Evolutionary conservation across 345 rosid genomes (phyloP).

Genomic region (Eucalyptus pumila): DNA sequence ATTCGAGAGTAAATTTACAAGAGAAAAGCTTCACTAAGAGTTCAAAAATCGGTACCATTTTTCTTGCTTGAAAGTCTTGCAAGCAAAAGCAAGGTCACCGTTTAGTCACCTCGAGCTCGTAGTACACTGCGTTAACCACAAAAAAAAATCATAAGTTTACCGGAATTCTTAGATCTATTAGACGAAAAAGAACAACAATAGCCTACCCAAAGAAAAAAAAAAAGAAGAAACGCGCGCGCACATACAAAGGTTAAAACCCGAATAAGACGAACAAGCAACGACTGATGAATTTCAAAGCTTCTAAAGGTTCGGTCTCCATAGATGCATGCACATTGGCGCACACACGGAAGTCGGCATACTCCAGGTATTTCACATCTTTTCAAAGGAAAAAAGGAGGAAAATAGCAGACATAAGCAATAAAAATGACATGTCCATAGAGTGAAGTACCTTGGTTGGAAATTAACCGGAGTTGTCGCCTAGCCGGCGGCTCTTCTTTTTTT

Average conservation of each 20-base stretch:
- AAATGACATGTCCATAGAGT: background rate
- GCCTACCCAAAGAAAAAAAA: background rate
- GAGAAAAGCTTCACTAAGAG: background rate
- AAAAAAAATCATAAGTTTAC: background rate
- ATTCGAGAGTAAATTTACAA: background rate
- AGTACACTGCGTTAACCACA: background rate
- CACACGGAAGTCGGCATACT: background rate
- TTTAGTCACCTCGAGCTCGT: background rate
- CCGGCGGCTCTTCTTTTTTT: background rate
- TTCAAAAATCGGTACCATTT: background rate
- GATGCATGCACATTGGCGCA: background rate
- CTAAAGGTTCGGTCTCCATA: background rate
- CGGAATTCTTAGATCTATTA: background rate
- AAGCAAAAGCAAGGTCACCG: background rate
- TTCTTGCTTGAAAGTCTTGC: background rate
- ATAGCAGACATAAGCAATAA: background rate
- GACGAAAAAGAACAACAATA: background rate
- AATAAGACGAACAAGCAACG: background rate
- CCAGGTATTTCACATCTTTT: background rate
- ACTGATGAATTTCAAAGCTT: background rate
- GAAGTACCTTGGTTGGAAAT: background rate
- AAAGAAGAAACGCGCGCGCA: fast-evolving
- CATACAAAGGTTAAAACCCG: background rate
- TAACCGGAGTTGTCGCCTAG: background rate
- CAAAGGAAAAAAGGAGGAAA: background rate